Conservation (phyloP, 2,329 filamentous ascomycete genomes). For the Colletotrichum musae region DNA sequence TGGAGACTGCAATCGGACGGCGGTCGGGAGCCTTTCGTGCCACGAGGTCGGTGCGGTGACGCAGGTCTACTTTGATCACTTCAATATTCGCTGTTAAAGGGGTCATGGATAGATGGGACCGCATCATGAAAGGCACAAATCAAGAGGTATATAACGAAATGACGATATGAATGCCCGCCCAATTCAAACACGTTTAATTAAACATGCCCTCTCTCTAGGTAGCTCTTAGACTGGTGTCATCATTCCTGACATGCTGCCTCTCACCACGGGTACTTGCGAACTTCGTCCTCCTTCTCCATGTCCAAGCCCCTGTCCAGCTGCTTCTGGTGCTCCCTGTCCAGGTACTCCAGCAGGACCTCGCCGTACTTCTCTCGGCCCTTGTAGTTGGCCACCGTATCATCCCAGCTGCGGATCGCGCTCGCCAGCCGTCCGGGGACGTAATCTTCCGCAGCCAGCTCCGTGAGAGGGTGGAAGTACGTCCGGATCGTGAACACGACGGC, state of each 20-base stretch:
- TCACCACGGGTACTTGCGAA: conserved; percentile 73
- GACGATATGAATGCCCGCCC: too few relatives aligned
- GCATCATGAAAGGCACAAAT: too few relatives aligned
- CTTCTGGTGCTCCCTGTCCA: conserved; percentile 81
- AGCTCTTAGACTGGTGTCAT: neutral
- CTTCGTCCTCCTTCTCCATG: conserved; percentile 71
- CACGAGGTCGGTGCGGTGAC: conserved; percentile 11
- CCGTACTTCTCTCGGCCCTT: conserved; percentile 84
- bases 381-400: conserved; percentile 81
- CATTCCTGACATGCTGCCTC: neutral
- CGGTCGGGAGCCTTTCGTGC: conserved; percentile 22
- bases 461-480: conserved; percentile 83
- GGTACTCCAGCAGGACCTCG: conserved; percentile 80
- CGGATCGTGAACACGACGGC: conserved; percentile 82
- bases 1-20: conserved; percentile 23
- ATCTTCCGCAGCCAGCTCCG: conserved; percentile 76
- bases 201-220: neutral
- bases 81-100: conserved; percentile 29
- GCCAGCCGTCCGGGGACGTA: conserved; percentile 85
- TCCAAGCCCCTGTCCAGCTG: conserved; percentile 79
- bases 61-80: conserved; percentile 38
- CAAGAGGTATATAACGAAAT: too few relatives aligned
- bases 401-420: conserved; percentile 86
- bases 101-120: too few relatives aligned
- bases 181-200: neutral